A percentile compares a stretch with the other conserved stretches of the same genome.
Conservation (phyloP, 768 basidiomycete species). For the Macrolepiota fuliginosa region DNA sequence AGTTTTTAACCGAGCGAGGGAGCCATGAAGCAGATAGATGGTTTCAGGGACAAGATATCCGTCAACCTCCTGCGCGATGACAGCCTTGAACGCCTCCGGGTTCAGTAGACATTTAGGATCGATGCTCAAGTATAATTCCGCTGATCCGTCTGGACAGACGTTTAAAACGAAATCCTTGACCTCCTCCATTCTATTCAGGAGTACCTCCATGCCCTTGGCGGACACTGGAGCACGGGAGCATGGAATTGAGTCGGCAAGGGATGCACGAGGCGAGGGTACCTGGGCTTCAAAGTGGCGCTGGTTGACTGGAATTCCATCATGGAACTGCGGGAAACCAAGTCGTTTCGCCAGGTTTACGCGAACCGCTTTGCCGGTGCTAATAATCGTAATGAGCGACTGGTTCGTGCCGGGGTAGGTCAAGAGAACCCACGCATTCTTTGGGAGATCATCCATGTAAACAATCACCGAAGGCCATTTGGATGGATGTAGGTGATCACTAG, state of each 20-base stretch:
- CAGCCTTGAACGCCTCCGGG: slow-evolving; percentile 18
- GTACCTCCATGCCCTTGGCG: slow-evolving; percentile 22
- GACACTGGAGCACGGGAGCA: slow-evolving; percentile 32
- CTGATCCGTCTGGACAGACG: slow-evolving; percentile 25
- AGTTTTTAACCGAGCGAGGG: slow-evolving; percentile 17
- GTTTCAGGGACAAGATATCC: slow-evolving; percentile 39
- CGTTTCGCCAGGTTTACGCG: slow-evolving; percentile 42
- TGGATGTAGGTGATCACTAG: slow-evolving; percentile 42
- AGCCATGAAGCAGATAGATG: slow-evolving; percentile 28
- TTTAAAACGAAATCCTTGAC: slow-evolving; percentile 36
- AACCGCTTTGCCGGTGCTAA: slow-evolving; percentile 43
- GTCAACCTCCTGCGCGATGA: slow-evolving; percentile 25
- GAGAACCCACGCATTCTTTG: slow-evolving; percentile 36
- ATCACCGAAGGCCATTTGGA: slow-evolving; percentile 49
- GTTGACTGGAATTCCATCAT: slow-evolving; percentile 30
- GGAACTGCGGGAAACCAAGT: slow-evolving; percentile 33
- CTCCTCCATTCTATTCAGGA: slow-evolving; percentile 25
- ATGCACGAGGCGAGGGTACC: slow-evolving; percentile 27
- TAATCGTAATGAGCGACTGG: background rate
- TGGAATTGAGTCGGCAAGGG: slow-evolving; percentile 35
- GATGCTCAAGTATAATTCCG: slow-evolving; percentile 38
- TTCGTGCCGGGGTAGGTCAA: background rate
- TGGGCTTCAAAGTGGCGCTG: slow-evolving; percentile 41
- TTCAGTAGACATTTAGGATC: slow-evolving; percentile 17
- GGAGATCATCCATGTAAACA: slow-evolving; percentile 46